A percentile compares a stretch with the other conserved stretches of the same genome.
Evolutionary conservation across 805 yeast genomes (phyloP).

Genomic region (Suhomyces sp.): DNA sequence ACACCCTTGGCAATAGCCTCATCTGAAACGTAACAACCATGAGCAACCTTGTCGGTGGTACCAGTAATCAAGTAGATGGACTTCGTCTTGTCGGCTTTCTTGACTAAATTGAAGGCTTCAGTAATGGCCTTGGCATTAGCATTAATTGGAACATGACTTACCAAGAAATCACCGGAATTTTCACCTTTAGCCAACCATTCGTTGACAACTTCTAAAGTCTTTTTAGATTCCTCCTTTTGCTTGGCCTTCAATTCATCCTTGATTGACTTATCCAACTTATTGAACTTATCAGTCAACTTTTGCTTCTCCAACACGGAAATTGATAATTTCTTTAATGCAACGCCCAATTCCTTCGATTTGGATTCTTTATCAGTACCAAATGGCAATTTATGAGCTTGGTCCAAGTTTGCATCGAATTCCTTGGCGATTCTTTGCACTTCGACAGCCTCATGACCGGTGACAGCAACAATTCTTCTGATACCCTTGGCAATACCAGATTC

Average conservation of each 20-base stretch:
- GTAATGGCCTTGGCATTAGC: constrained; percentile 92
- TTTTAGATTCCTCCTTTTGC: constrained; percentile 86
- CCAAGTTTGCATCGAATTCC: constrained; percentile 64
- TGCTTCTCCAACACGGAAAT: constrained; percentile 82
- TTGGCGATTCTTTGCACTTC: constrained; percentile 84
- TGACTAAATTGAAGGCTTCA: constrained; percentile 84
- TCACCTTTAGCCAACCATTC: constrained; percentile 56
- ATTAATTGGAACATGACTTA: constrained; percentile 64
- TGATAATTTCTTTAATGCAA: constrained; percentile 74
- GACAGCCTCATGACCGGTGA: constrained; percentile 87
- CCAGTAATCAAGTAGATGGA: constrained; percentile 82
- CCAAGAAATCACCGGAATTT: constrained; percentile 56
- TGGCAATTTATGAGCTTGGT: constrained; percentile 58
- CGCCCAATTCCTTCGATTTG: constrained; percentile 79
- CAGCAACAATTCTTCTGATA: constrained; percentile 96
- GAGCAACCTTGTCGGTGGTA: constrained; percentile 76
- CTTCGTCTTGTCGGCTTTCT: constrained; percentile 71
- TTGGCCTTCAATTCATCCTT: constrained; percentile 85
- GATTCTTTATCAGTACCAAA: constrained; percentile 80
- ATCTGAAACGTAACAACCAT: constrained; percentile 86
- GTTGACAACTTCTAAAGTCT: constrained; percentile 74
- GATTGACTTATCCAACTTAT: constrained; percentile 77
- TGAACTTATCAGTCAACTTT: constrained; percentile 69
- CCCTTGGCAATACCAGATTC: constrained; percentile 99
- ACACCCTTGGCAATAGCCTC: constrained; percentile 68